Evolutionary conservation across 495 filamentous ascomycete species (phyloP), one percentile per base, ranked within the genome.

Genomic region (Penicillium ochrochloron): DNA sequence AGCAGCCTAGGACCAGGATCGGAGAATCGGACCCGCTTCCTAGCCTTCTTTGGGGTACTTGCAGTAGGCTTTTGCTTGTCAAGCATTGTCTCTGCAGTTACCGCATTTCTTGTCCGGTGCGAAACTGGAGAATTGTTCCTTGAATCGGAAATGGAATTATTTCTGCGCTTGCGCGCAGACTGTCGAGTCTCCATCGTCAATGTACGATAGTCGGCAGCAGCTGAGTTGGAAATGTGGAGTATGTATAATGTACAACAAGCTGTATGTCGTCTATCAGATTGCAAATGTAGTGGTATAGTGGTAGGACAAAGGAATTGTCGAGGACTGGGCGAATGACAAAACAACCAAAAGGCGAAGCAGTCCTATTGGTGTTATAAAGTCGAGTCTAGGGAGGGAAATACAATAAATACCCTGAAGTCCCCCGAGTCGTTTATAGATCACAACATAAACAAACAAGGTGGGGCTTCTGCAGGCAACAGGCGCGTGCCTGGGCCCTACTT

Each of bases 11-110:
- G 86, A 4, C 87, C 89, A 6, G 88, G 89, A 57, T 92, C 88
- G 0, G 90, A 92, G 73, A 91, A 91, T 31, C 90, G 87, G 50
- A 90, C 89, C 66, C 81, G 83, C 69, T 92, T 91, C 66, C 83
- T 85, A 12, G 79, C 57, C 66, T 68, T 75, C 48, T 70, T 73
- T 11, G 75, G 75, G 39, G 75, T 80, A 27, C 62, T 58, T 23
- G 60, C 65, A 27, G 57, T 53, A 51, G 14, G 31, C 11, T 60
- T 62, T 25, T 61, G 9, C 41, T 7, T 21, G 19, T 25, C 25
- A 61, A 39, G n/a, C 34, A 55, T 39, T 17, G 58, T 10, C 7
- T 17, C 33, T 48, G 31, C 29, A 33, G 54, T 50, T 1, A 57
- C 27, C n/a, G 64, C 55, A 25, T 64, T 63, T 53, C 65, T 66